These are phyloP conservation scores for Zanthoxylum bungeanum DNA, from an alignment of 345 rosid genomes.

Conservation along the genomic window DNA sequence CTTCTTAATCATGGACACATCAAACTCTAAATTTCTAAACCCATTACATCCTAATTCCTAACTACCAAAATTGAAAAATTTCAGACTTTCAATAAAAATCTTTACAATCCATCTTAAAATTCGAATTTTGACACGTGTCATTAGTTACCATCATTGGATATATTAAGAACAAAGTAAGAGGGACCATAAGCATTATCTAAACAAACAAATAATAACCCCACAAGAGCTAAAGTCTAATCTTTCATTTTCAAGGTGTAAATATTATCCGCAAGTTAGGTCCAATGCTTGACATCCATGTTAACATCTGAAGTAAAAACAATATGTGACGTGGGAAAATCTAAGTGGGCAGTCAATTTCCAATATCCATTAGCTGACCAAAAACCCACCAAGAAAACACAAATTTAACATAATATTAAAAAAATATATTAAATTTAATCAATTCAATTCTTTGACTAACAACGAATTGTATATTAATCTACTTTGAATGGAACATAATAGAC, in stretches of 20 bases:
- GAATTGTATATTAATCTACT: background rate
- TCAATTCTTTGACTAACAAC: no score
- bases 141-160: background rate
- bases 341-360: conserved; percentile 15
- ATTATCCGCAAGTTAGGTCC: conserved; percentile 10
- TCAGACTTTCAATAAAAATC: background rate
- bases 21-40: background rate
- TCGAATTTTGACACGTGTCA: background rate
- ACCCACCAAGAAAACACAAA: conserved; percentile 16
- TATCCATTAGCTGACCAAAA: conserved; percentile 14
- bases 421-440: no score
- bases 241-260: background rate
- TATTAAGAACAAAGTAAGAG: background rate
- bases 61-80: no score
- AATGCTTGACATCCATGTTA: background rate
- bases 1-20: background rate
- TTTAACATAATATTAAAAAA: no score
- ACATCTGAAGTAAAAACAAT: background rate
- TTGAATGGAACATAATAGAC: background rate
- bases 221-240: background rate
- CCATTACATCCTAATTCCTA: background rate
- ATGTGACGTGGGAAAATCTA: conserved; percentile 11
- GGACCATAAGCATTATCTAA: background rate
- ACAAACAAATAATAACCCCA: background rate
- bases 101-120: background rate